Evolutionary conservation across 768 basidiomycete species (phyloP).

Genomic region (Lenzites betulinus): DNA sequence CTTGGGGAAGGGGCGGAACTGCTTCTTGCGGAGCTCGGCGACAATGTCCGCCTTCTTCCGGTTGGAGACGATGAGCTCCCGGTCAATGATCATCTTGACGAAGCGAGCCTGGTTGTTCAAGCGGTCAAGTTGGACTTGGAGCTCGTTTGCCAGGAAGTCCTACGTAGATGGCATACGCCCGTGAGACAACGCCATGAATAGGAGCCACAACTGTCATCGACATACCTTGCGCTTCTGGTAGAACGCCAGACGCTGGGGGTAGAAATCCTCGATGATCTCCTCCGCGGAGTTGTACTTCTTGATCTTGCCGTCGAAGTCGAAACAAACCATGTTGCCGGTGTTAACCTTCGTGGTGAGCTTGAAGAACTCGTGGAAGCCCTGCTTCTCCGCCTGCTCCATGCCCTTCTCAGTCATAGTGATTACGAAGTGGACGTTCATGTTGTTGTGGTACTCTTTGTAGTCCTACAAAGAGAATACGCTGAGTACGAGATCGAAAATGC

Average conservation of each 20-base stretch:
- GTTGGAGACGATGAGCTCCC: conserved; percentile 77
- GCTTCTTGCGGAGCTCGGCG: conserved; percentile 73
- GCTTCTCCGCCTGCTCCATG: conserved; percentile 84
- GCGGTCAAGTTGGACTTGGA: conserved; percentile 80
- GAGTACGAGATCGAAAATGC: too few species aligned
- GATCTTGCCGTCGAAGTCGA: conserved; percentile 95
- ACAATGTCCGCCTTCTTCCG: conserved; percentile 90
- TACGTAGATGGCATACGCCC: conserved; percentile 32
- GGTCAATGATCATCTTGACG: conserved; percentile 92
- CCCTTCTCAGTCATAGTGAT: conserved; percentile 79
- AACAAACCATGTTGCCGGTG: conserved; percentile 98
- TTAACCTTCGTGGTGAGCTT: conserved; percentile 82
- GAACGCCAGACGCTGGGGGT: conserved; percentile 80
- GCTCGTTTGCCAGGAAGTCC: conserved; percentile 83
- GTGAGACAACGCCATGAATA: not conserved
- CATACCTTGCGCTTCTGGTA: conserved; percentile 95
- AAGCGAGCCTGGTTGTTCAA: conserved; percentile 95
- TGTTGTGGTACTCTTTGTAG: conserved; percentile 96
- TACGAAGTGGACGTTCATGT: conserved; percentile 86
- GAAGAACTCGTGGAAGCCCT: conserved; percentile 91
- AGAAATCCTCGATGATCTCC: conserved; percentile 92
- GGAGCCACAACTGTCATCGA: not conserved
- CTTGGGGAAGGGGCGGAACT: conserved; percentile 95
- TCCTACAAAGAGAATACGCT: conserved; percentile 55
- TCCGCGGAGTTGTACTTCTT: conserved; percentile 89